Percentiles rank a stretch among this genome's conserved stretches.
phyloP scores from a whole-genome alignment of 169 alveolate species.

The Perkinsus chesapeaki region DNA sequence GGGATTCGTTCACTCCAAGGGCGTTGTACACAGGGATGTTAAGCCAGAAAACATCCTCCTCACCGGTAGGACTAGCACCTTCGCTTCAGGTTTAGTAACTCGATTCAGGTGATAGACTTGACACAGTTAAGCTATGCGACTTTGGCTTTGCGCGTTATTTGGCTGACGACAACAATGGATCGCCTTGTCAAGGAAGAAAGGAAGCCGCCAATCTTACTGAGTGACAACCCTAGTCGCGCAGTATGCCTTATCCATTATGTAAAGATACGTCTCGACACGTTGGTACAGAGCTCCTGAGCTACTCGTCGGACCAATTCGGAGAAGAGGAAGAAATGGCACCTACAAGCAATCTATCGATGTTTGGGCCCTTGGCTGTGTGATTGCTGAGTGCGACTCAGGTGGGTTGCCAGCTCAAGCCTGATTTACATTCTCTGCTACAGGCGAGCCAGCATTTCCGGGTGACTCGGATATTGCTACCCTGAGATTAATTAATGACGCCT shows the following conservation, averaged over 20 bases:
- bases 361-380: slow-evolving; percentile 80
- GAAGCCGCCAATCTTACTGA: background rate
- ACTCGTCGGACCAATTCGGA: slow-evolving; percentile 59
- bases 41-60: slow-evolving; percentile 35
- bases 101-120: slow-evolving; percentile 43
- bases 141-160: slow-evolving; percentile 83
- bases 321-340: slow-evolving; percentile 13
- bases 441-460: slow-evolving; percentile 50
- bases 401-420: background rate
- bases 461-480: slow-evolving; percentile 53
- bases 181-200: no score
- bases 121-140: slow-evolving; percentile 69
- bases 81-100: slow-evolving; percentile 34
- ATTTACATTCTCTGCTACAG: background rate
- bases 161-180: slow-evolving; percentile 41
- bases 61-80: slow-evolving; percentile 21
- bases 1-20: slow-evolving; percentile 22
- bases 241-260: no score
- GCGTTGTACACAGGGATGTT: slow-evolving; percentile 42
- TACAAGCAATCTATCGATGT: slow-evolving; percentile 78
- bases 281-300: slow-evolving; percentile 86
- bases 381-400: slow-evolving; percentile 43
- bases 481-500: background rate
- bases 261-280: slow-evolving; percentile 73
- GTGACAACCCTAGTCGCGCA: slow-evolving; percentile 30